Evolutionary conservation across 1,284 basidiomycete genomes (phyloP), one percentile per base, ranked within the genome.

Genomic region (Amylostereum areolatum): DNA sequence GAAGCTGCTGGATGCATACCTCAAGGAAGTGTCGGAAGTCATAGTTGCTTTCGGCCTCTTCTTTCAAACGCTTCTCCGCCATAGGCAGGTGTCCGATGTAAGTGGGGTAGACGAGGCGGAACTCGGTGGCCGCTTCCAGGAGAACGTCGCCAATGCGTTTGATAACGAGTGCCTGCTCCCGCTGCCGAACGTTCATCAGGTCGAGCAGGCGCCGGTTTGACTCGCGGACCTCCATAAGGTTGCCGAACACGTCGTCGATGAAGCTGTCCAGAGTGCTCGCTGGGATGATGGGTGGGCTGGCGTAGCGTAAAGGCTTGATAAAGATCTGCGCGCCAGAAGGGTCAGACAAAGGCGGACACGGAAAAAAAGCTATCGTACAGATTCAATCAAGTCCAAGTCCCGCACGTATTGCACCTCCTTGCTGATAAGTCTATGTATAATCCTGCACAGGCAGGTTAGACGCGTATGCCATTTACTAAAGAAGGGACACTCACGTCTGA

Each of bases 361-460:
- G 47, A 7, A 36, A 31, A 39, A 7, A 24, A 62, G 18, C 18
- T 18, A 18, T 18, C 74, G 32, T 54, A 89, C 84, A 4, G 76
- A 73, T 59, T 97, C 91, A 40, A 98, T 79, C 4, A 85, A 79
- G 51, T 92, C 84, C 4, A 99, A 76, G 62, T 99, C 96, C 41
- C 86, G 82, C 36, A 95, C 74, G 63, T 97, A 98, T 60, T 92
- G 85, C 58, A 90, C 85, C 67, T 99, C 96, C 55, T 92, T 89
- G 60, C 80, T 81, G 55, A 99, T 89, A 36, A 95, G 83, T 66
- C 95, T 94, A 60, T 89, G 85, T 48, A 99, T 96, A 59, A 96
- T 87, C n/a, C 84, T 87, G 50, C 6, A 27, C 42, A 9, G 6
- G 41, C 1, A 43, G 45, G 31, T 51, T 44, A 8, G 28, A 25